Evolutionary conservation across 768 basidiomycete genomes (phyloP), one percentile per base, ranked within the genome.

Genomic region (Tephrocybe rancida): DNA sequence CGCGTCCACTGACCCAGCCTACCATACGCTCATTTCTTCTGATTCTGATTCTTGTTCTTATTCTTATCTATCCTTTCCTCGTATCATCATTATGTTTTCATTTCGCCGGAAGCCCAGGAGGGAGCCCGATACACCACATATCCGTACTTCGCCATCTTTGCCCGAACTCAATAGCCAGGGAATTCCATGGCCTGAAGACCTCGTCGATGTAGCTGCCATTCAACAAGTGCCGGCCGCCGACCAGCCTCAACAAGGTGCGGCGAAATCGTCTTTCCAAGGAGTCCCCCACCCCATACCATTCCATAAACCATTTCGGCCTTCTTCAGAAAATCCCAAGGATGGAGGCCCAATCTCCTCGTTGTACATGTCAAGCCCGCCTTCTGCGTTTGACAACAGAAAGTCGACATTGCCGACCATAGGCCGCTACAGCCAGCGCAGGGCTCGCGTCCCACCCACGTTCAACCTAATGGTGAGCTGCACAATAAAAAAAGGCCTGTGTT

Each of bases 181-280:
- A 30, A 88, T 91, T 34, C 87, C 87, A 52, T 94, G 92, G 92
- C 92, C 92, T 21, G 87, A 87, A 70, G 80, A 86, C 69, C 80
- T 94, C 30, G 85, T 94, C 37, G 88, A 93, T 64, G 75, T 88
- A 55, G 75, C 80, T 35, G 81, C 84, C 54, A 80, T 90, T 54
- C 81, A 83, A 48, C 74, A 83, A 62, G 69, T 74, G 4, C 67
- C 73, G 26, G 66, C 67, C 53, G 67, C 69, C 62, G 71, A 72
- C 46, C 66, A 67, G 64, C 73, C 67, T 53, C 65, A 68, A 52
- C 79, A 84, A 81, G 87, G 86, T 84, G 86, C 87, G 76, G 74
- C 79, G 58, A 86, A 82, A 78, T 81, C 79, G 65, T 86, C 85
- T 69, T 79, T 89, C 66, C 75, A 80, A 64, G 76, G 76, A 54